A percentile compares a stretch with the other conserved stretches of the same genome.
Evolutionary conservation across 1,139 yeast species (phyloP).

Genomic region (Pichia sp.): DNA sequence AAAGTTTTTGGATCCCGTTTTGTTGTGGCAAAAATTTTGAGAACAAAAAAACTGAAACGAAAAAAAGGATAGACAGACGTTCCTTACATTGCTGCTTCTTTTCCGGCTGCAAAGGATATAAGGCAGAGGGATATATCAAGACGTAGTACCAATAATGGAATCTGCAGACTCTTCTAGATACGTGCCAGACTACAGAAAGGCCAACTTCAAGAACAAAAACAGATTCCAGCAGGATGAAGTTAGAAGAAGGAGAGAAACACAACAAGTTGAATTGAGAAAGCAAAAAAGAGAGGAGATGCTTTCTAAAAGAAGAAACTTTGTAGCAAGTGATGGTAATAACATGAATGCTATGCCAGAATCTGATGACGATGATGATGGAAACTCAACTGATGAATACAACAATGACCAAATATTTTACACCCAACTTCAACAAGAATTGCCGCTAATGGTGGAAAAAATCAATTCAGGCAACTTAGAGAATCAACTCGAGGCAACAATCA

Average conservation of each 20-base stretch:
- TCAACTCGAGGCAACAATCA: constrained; percentile 85
- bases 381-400: constrained; percentile 34
- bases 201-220: constrained; percentile 91
- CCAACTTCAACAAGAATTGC: constrained; percentile 71
- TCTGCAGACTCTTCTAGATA: constrained; percentile 68
- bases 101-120: not conserved
- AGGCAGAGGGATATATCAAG: not conserved
- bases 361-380: constrained; percentile 44
- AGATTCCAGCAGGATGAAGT: constrained; percentile 93
- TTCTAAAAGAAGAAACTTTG: constrained; percentile 84
- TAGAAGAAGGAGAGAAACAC: constrained; percentile 96
- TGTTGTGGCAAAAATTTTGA: constrained; percentile 1
- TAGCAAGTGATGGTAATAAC: constrained; percentile 29
- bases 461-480: constrained; percentile 72
- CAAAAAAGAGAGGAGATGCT: constrained; percentile 94
- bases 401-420: constrained; percentile 51
- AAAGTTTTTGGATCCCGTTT: not conserved
- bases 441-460: constrained; percentile 79
- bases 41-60: not conserved
- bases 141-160: constrained; percentile 9
- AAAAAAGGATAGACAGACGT: not conserved
- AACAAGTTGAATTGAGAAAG: constrained; percentile 93
- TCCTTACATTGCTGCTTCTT: not conserved
- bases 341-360: constrained; percentile 17
- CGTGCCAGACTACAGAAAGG: constrained; percentile 96